Conservation (phyloP, 1,139 yeast genomes). For the Geotrichum candidum region DNA sequence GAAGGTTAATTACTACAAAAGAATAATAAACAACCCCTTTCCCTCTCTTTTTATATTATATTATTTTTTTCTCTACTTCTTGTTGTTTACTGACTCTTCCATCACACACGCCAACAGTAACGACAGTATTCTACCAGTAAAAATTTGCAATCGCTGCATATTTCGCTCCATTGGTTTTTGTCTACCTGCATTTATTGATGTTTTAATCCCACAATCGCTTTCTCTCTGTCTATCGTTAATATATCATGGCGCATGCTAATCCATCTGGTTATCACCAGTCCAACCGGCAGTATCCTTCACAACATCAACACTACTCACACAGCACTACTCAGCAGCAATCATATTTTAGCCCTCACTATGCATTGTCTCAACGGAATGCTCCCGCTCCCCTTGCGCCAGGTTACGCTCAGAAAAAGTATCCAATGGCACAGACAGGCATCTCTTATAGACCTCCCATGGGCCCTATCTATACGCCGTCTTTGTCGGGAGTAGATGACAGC, state of each 20-base stretch:
- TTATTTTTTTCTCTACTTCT: not conserved
- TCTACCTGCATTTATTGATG: not conserved
- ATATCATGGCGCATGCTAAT: constrained; percentile 14
- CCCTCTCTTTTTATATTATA: not conserved
- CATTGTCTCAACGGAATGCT: not conserved
- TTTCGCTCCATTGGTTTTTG: not conserved
- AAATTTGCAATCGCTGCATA: not conserved
- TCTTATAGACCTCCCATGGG: constrained; percentile 1
- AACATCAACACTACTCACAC: constrained; percentile 10
- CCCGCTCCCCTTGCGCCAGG: not conserved
- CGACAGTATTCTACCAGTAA: not conserved
- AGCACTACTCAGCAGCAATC: not conserved
- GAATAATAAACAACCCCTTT: too few relatives aligned
- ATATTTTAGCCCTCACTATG: constrained; percentile 7
- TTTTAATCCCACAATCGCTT: constrained; percentile 10
- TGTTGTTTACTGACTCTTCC: not conserved
- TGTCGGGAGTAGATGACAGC: constrained; percentile 11
- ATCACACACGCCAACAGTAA: not conserved
- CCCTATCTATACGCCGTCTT: constrained; percentile 6
- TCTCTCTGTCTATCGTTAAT: constrained; percentile 1
- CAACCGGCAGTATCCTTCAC: constrained; percentile 6
- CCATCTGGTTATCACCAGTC: constrained; percentile 8
- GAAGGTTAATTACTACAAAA: too few relatives aligned
- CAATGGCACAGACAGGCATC: constrained; percentile 9
- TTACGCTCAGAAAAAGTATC: constrained; percentile 1